Evolutionary conservation across 2,329 filamentous ascomycete species (phyloP), one percentile per base, ranked within the genome.

Genomic region (Diaporthe velutina): DNA sequence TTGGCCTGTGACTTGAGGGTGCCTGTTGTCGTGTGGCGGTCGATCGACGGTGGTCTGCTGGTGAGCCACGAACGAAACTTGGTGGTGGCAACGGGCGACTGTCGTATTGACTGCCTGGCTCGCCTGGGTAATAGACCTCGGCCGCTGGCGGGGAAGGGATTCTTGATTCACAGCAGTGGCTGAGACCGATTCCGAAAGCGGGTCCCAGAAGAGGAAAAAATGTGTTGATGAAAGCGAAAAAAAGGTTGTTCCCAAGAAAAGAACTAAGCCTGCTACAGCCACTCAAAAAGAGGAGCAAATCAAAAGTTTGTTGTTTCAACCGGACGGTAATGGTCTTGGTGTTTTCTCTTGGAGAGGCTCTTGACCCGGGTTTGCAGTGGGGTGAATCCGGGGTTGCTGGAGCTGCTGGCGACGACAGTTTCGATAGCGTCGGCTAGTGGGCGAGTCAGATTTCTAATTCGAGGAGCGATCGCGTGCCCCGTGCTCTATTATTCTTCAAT

Each of bases 151-250:
- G 67, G 52, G 35, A 35, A 57, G 28, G 28, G 42, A 35, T 60
- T 61, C 40, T 30, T 48, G 60, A 64, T 40, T 57, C 52, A 19
- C 45, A 35, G 33, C 22, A 28, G 74, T 75, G 74, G 74, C 74
- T 75, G 74, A 75, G 74, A 71, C 60, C 71, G 71, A 48, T 75
- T 71, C 71, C 74, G 64, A 75, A 74, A 70, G 71, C 74, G 74
- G 74, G 64, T 25, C 71, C 66, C 45, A 15, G 42, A 15, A 30
- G 15, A 15, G 28, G 13, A 33, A 19, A 48, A 35, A 70, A 64
- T 15, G 30, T 22, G 25, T 48, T 50, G 55, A 22, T 67, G 71
- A 67, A 67, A 60, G 33, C 38, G 40, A 66, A 28, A 25, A 42
- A 66, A 45, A 25, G 33, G 22, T 57, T 30, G 64, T 48, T 60